Evolutionary conservation across 768 basidiomycete species (phyloP), one percentile per base, ranked within the genome.

Genomic region (Plicaturopsis crispa): DNA sequence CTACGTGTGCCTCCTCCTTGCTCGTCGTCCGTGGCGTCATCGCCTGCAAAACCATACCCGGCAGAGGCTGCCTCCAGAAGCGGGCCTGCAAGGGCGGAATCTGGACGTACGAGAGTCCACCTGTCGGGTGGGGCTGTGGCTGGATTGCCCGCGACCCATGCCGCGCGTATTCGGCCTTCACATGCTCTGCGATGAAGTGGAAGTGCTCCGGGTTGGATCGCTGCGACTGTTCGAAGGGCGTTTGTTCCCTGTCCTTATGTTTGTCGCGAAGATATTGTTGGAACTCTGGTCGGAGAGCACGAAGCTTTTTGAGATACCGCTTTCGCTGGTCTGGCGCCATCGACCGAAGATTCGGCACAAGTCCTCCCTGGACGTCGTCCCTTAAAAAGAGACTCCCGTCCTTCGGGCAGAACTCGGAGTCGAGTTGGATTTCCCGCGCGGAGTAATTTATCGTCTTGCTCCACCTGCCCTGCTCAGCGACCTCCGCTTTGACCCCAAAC

Each of bases 251-350:
- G n/a, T n/a, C n/a, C 35, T 39, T 50, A 4, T 42, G 36, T 31
- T 59, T 45, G 20, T 54, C 48, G 31, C 56, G 30, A 40, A 82
- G 33, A 43, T 62, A 76, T 26, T 66, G 45, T 39, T 63, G 48
- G 65, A 89, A 89, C 4, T 63, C 52, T 2, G 73, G 68, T 3
- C 85, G 72, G 36, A 71, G 51, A 13, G 60, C 44, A 21, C 84
- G 75, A 33, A 87, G 59, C 39, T 70, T 69, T n/a, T 60, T 48
- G 30, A 88, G 59, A 54, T 85, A 84, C 6, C 60, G 57, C 33
- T 66, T 49, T 61, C 87, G 87, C 48, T 79, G 60, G 30, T 51
- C 53, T 5, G 65, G 65, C 11, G 68, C 57, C 84, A 89, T 88
- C 24, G 71, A 65, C 17, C 72, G 51, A 46, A 80, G 57, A 50